Conservation (phyloP, 225 moss, liverwort and hornwort genomes). For the Rhytidiadelphus loreus region DNA sequence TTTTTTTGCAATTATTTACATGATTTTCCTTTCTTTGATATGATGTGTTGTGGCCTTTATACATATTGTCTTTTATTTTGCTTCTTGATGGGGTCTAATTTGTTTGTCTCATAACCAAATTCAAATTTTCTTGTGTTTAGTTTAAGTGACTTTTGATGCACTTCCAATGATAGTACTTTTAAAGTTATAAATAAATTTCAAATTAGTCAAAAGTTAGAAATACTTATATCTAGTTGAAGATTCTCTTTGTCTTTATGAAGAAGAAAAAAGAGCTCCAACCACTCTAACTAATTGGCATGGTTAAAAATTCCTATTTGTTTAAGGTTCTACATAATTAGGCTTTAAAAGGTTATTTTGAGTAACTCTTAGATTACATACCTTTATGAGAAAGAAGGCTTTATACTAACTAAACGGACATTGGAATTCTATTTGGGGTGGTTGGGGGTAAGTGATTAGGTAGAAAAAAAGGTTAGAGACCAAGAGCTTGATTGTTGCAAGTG, state of each 20-base stretch:
- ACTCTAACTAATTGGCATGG: background rate
- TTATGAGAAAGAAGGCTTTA: too few species aligned
- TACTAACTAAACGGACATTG: too few species aligned
- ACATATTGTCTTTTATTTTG: background rate
- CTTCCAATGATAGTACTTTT: background rate
- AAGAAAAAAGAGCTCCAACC: background rate
- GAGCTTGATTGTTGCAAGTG: background rate
- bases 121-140: background rate
- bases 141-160: background rate
- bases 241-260: background rate
- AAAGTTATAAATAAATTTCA: background rate
- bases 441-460: too few species aligned
- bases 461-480: background rate
- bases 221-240: background rate
- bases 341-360: too few species aligned
- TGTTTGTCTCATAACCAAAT: background rate
- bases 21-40: background rate
- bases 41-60: background rate
- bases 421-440: too few species aligned
- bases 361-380: too few species aligned
- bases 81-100: background rate
- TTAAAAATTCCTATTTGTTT: too few species aligned
- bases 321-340: fast-evolving
- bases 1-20: background rate
- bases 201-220: background rate